These are phyloP conservation scores for Macrolepiota albuminosa DNA, from an alignment of 768 basidiomycete genomes.

Conservation along the genomic window DNA sequence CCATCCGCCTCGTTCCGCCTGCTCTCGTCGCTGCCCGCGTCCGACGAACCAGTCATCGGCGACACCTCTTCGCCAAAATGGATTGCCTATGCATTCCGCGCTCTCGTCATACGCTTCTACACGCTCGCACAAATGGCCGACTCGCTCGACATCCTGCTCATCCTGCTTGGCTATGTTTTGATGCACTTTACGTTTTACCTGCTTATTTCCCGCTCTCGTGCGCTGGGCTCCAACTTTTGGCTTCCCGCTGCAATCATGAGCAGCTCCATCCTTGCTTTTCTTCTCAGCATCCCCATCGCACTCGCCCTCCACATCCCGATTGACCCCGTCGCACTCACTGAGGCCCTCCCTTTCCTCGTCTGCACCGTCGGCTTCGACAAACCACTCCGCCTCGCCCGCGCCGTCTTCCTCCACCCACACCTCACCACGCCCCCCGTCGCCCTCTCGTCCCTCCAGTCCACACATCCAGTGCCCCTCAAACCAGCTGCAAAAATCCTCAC, in stretches of 20 bases:
- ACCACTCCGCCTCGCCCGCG: slow-evolving; percentile 84
- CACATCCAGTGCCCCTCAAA: slow-evolving; percentile 42
- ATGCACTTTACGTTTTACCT: slow-evolving; percentile 97
- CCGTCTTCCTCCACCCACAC: slow-evolving; percentile 83
- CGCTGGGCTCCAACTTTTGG: slow-evolving; percentile 66
- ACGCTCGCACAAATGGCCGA: slow-evolving; percentile 69
- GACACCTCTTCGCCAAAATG: slow-evolving; percentile 82
- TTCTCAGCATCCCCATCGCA: slow-evolving; percentile 77
- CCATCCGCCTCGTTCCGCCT: not conserved
- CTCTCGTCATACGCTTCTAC: slow-evolving; percentile 20
- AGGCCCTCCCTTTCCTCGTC: slow-evolving; percentile 96
- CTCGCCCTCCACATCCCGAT: slow-evolving; percentile 75
- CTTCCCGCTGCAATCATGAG: slow-evolving; percentile 68
- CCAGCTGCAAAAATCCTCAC: slow-evolving; percentile 82
- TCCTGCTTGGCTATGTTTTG: slow-evolving; percentile 87
- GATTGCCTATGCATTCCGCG: slow-evolving; percentile 77
- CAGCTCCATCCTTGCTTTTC: slow-evolving; percentile 76
- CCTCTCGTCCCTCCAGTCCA: slow-evolving; percentile 18
- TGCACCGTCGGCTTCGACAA: slow-evolving; percentile 99
- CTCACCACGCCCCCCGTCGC: slow-evolving; percentile 35
- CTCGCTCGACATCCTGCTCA: slow-evolving; percentile 91
- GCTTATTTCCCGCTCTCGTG: slow-evolving; percentile 82
- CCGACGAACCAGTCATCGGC: slow-evolving; percentile 33
- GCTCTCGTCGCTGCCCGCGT: slow-evolving; percentile 35
- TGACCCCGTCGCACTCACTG: slow-evolving; percentile 89